Evolutionary conservation across 2,329 filamentous ascomycete genomes (phyloP).

Genomic region (Grosmannia penicillata): DNA sequence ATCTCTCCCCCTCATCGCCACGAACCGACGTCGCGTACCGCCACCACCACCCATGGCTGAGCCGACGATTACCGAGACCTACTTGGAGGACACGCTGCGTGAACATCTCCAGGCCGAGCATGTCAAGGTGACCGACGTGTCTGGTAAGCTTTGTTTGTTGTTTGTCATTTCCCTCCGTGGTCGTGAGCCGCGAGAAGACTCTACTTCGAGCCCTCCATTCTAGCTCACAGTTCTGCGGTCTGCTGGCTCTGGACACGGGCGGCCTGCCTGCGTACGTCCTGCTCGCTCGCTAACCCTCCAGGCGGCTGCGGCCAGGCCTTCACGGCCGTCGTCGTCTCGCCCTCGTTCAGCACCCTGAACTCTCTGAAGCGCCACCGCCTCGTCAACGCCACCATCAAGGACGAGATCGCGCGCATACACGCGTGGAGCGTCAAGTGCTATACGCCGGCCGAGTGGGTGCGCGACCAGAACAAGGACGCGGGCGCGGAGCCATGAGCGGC

Average conservation of each 20-base stretch:
- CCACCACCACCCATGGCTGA: too few species aligned
- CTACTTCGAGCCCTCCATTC: too few species aligned
- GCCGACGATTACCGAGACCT: slow-evolving; percentile 55
- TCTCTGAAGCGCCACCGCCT: slow-evolving; percentile 75
- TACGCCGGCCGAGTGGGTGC: slow-evolving; percentile 80
- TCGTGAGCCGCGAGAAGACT: too few species aligned
- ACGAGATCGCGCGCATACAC: slow-evolving; percentile 81
- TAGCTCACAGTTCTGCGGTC: too few species aligned
- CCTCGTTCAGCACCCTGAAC: slow-evolving; percentile 54
- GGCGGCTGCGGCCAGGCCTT: slow-evolving; percentile 49
- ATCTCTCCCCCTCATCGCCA: too few species aligned
- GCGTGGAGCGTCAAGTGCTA: slow-evolving; percentile 92
- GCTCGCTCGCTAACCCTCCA: slow-evolving; percentile 13
- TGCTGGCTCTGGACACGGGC: too few species aligned
- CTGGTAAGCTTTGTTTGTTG: slow-evolving; percentile 41
- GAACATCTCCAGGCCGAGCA: slow-evolving; percentile 58
- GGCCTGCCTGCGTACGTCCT: neutral
- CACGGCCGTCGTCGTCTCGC: slow-evolving; percentile 45
- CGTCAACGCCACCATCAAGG: slow-evolving; percentile 70
- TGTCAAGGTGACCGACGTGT: slow-evolving; percentile 84
- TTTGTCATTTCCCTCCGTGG: too few species aligned
- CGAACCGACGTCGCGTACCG: too few species aligned
- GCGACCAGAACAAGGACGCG: slow-evolving; percentile 36
- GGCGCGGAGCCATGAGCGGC: slow-evolving; percentile 36
- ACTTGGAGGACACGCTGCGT: slow-evolving; percentile 52